These are phyloP conservation scores for Suillus tomentosus DNA, from an alignment of 768 basidiomycete genomes.

Conservation along the genomic window DNA sequence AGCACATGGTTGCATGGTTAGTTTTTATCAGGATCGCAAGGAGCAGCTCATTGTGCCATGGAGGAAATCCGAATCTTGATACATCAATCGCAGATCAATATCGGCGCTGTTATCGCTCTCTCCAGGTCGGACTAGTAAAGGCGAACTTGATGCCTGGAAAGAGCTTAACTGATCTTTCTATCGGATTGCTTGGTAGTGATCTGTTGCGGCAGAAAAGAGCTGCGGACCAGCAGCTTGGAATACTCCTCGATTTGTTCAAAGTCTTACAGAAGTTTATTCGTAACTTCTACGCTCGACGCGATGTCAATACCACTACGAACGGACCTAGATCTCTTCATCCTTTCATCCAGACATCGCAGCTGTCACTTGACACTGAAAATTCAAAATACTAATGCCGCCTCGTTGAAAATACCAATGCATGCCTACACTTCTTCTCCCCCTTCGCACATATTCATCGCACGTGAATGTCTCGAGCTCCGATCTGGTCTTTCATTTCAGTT, in stretches of 20 bases:
- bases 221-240: not conserved
- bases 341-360: not conserved
- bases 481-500: slow-evolving; percentile 3
- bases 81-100: not conserved
- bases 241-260: slow-evolving; percentile 1
- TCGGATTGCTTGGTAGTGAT: not conserved
- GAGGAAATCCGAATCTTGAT: not conserved
- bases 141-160: not conserved
- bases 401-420: not conserved
- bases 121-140: not conserved
- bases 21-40: not conserved
- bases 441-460: not conserved
- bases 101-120: not conserved
- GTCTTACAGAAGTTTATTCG: not conserved
- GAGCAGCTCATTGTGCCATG: not conserved
- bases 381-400: not conserved
- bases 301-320: not conserved
- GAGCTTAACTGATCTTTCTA: not conserved
- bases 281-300: not conserved
- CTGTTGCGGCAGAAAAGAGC: not conserved
- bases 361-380: not conserved
- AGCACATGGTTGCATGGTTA: not conserved
- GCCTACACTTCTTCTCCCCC: not conserved
- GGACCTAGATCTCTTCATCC: slow-evolving; percentile 5
- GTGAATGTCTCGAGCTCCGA: not conserved